Conservation (phyloP, 1,284 basidiomycete genomes). For the Earliella scabrosa region DNA sequence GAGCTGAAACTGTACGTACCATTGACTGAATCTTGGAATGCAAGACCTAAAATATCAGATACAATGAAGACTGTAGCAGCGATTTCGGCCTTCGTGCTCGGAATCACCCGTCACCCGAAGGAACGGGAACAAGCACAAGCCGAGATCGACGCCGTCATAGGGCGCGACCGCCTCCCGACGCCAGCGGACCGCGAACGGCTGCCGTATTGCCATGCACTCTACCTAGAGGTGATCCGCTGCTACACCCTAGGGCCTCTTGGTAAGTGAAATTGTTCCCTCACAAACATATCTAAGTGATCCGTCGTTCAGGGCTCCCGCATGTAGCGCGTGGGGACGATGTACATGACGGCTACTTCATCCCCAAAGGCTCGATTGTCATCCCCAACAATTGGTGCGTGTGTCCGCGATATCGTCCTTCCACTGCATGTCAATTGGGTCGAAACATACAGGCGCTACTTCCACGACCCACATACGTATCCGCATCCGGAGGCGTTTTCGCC, state of each 20-base stretch:
- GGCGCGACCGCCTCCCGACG: conserved; percentile 29
- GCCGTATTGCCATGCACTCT: conserved; percentile 35
- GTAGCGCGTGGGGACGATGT: conserved; percentile 29
- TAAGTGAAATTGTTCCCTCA: not conserved
- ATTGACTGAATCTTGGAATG: no score
- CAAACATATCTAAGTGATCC: not conserved
- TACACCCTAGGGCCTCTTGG: conserved; percentile 27
- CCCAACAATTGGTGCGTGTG: conserved; percentile 25
- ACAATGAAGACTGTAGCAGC: conserved; percentile 33
- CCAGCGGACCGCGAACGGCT: conserved; percentile 30
- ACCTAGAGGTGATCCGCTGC: conserved; percentile 32
- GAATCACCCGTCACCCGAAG: conserved; percentile 32
- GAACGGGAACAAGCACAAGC: conserved; percentile 32
- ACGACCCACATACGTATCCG: conserved; percentile 28
- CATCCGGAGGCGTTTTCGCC: conserved; percentile 32
- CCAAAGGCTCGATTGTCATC: conserved; percentile 30
- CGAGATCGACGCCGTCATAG: conserved; percentile 34
- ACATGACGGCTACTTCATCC: conserved; percentile 30
- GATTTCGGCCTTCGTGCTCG: conserved; percentile 26
- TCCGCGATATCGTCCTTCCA: no score
- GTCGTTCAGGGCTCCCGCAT: conserved; percentile 24
- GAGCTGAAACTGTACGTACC: no score
- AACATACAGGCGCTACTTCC: conserved; percentile 31
- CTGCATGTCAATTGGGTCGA: no score
- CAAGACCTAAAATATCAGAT: no score